phyloP scores from a whole-genome alignment of 192 early-diverging fungal species.

The Gonapodya prolifera region DNA sequence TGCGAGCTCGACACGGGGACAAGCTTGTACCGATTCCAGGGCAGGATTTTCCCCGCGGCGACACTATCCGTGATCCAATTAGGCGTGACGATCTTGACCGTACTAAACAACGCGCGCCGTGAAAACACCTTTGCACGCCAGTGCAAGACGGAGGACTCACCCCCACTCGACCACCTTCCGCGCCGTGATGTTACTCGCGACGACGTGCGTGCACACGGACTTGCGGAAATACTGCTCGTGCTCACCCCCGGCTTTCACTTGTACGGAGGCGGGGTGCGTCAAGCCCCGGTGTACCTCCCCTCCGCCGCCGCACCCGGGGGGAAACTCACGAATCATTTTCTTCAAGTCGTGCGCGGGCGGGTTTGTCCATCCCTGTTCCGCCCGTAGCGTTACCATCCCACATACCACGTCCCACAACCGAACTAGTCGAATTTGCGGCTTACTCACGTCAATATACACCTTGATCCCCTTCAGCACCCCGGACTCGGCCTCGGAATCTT shows the following conservation, averaged over 20 bases:
- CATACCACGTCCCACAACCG: too few species aligned
- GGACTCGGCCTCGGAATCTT: background rate
- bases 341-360: conserved; percentile 3
- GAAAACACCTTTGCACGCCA: too few species aligned
- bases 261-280: too few species aligned
- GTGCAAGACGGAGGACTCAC: background rate
- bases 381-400: too few species aligned
- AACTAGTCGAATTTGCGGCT: too few species aligned
- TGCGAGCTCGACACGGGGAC: background rate
- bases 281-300: too few species aligned
- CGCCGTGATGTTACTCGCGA: background rate
- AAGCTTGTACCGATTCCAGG: conserved; percentile 51
- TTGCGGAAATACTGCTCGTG: background rate
- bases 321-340: background rate
- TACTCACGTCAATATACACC: background rate
- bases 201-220: background rate
- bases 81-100: background rate
- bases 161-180: background rate
- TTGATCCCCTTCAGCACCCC: background rate
- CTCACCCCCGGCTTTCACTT: background rate
- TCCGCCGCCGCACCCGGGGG: too few species aligned
- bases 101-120: too few species aligned
- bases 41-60: conserved; percentile 36
- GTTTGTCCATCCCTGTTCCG: background rate
- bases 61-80: conserved; percentile 66